phyloP scores from a whole-genome alignment of 225 moss, liverwort and hornwort species.

The Bryum argenteum region DNA sequence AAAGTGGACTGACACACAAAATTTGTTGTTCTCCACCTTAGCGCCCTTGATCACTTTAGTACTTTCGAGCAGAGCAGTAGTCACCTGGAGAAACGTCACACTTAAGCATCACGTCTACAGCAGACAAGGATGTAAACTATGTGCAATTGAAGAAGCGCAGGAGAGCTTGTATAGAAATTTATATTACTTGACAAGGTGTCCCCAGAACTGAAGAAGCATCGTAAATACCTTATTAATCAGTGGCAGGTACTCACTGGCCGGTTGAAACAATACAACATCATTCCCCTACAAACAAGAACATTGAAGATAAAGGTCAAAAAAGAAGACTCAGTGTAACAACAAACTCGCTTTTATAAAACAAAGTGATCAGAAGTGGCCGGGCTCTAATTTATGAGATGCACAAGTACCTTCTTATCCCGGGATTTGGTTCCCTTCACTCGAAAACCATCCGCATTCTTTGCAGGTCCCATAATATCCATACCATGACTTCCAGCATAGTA shows the following conservation, averaged over 20 bases:
- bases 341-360: neutral
- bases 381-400: neutral
- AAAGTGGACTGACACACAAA: slow-evolving; percentile 93
- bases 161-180: neutral
- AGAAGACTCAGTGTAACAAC: neutral
- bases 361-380: neutral
- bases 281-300: slow-evolving; percentile 62
- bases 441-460: slow-evolving; percentile 77
- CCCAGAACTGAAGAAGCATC: neutral
- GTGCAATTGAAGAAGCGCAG: neutral
- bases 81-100: slow-evolving; percentile 55
- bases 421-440: slow-evolving; percentile 74
- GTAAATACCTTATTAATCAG: slow-evolving; percentile 80
- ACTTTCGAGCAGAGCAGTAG: slow-evolving; percentile 68
- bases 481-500: slow-evolving; percentile 98
- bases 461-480: slow-evolving; percentile 97
- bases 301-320: neutral
- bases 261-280: slow-evolving; percentile 86
- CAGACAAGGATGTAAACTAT: neutral
- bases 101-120: neutral
- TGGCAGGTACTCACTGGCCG: slow-evolving; percentile 80
- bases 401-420: slow-evolving; percentile 67
- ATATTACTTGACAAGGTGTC: neutral
- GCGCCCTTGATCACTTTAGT: slow-evolving; percentile 70
- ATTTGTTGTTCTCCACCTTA: slow-evolving; percentile 89